Evolutionary conservation across 2,329 filamentous ascomycete species (phyloP), one percentile per base, ranked within the genome.

Genomic region (Ceratocystis smalleyi): DNA sequence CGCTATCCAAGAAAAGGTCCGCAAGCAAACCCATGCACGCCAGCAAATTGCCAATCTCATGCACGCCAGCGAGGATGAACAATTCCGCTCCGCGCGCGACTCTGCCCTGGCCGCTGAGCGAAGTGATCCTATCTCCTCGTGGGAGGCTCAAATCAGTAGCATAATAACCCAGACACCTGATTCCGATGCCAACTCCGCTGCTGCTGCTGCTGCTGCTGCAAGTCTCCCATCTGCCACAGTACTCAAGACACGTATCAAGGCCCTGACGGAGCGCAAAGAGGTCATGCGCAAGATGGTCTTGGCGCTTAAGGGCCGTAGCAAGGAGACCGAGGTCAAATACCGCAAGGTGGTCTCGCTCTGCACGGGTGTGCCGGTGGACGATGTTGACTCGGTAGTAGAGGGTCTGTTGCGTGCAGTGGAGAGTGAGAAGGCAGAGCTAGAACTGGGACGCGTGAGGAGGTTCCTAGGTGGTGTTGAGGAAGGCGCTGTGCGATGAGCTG

Each of bases 341-440:
- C 83, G 91, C 30, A 88, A 87, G 68, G 89, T 97, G 35, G 90
- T 99, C 27, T 85, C 87, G 63, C 77, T 96, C 12, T 96, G 92
- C 72, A 95, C 91, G 0, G 85, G 84, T 7, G 88, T 91, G 43
- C 81, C 83, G 0, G 90, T 95, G 67, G 79, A 81, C 7, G 83
- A 89, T 65, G 88, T 97, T 15, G 94, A 97, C 69, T 82, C 83
- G 65, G 82, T 91, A 62, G 79, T 96, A 0, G 88, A 90, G 62
- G 84, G 85, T 2, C 77, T 99, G 54, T 83, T 95, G 59, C 84
- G 89, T 67, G 94, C 94, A 1, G 87, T 97, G 2, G 92, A 96
- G 74, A 95, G 91, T 70, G 91, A 96, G 72, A 82, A 80, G 64
- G 82, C 83, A 6, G 87, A 89, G 69, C 77, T 90, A 0, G 89